Conservation (phyloP, 495 filamentous ascomycete genomes). For the Parathielavia appendiculata region DNA sequence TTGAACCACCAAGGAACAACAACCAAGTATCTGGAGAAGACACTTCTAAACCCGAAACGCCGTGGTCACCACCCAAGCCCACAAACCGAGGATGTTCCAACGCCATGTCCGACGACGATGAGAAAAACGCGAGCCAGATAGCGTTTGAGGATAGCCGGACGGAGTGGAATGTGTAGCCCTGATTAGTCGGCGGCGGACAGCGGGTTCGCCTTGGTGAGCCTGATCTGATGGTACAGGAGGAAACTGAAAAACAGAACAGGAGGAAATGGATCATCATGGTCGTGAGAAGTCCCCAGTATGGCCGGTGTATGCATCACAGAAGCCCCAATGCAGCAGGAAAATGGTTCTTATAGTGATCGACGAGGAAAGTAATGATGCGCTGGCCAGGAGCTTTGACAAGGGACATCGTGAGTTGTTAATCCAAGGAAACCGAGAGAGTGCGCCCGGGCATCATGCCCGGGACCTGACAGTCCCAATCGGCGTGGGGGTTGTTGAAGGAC, state of each 20-base stretch:
- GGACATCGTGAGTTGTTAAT: conserved; percentile 17
- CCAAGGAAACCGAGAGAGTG: conserved; percentile 20
- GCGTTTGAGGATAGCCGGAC: background rate
- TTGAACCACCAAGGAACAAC: conserved; percentile 13
- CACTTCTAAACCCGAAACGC: background rate
- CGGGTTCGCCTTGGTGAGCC: conserved; percentile 1
- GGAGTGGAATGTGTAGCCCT: conserved; percentile 2
- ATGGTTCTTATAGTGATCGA: conserved; percentile 35
- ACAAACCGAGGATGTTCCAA: conserved; percentile 7
- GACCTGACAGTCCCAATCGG: conserved; percentile 30
- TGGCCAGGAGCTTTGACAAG: conserved; percentile 11
- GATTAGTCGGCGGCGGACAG: conserved; percentile 9
- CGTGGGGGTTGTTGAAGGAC: conserved; percentile 35
- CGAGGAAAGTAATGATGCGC: conserved; percentile 27
- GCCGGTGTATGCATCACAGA: conserved; percentile 28
- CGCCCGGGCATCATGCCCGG: conserved; percentile 25
- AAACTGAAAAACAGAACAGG: conserved; percentile 7
- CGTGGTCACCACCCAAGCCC: background rate
- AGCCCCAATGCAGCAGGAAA: conserved; percentile 25
- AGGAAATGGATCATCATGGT: conserved; percentile 28
- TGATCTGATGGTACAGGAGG: conserved; percentile 7
- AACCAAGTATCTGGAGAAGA: background rate
- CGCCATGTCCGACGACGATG: background rate
- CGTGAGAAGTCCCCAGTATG: conserved; percentile 31
- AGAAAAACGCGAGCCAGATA: conserved; percentile 2